Conservation (phyloP, 2,329 filamentous ascomycete genomes). For the Epichloe gansuensis region DNA sequence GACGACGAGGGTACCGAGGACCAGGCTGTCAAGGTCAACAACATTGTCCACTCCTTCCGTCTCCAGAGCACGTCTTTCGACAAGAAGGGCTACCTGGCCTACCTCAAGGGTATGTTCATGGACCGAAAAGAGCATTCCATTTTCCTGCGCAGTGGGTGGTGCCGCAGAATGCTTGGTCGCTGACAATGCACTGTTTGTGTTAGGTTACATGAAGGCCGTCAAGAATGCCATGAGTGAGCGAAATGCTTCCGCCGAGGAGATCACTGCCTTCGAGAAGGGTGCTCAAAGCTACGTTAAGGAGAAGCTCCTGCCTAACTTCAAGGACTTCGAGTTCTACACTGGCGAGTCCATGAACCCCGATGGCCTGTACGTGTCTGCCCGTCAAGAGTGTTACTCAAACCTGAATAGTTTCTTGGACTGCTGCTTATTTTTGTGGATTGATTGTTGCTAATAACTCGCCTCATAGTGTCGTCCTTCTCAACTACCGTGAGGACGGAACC, state of each 20-base stretch:
- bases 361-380: conserved; percentile 60
- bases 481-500: conserved; percentile 93
- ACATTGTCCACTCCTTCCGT: conserved; percentile 88
- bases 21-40: conserved; percentile 63
- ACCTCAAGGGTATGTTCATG: conserved; percentile 65
- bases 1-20: conserved; percentile 73
- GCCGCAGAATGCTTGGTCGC: neutral
- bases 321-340: conserved; percentile 91
- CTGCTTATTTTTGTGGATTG: neutral
- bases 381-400: neutral
- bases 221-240: conserved; percentile 57
- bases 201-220: conserved; percentile 86
- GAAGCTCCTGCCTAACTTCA: conserved; percentile 71
- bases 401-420: no score
- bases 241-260: conserved; percentile 47
- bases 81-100: conserved; percentile 74
- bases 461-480: conserved; percentile 71
- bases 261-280: conserved; percentile 70
- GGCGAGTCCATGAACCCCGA: conserved; percentile 89
- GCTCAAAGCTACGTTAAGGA: conserved; percentile 69
- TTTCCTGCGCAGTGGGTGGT: no score
- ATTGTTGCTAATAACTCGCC: conserved; percentile 1
- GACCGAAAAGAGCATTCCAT: neutral
- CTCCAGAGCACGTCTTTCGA: conserved; percentile 66
- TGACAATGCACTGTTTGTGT: neutral